phyloP scores from a whole-genome alignment of 2,329 filamentous ascomycete species.

The Trichophyton schoenleinii region DNA sequence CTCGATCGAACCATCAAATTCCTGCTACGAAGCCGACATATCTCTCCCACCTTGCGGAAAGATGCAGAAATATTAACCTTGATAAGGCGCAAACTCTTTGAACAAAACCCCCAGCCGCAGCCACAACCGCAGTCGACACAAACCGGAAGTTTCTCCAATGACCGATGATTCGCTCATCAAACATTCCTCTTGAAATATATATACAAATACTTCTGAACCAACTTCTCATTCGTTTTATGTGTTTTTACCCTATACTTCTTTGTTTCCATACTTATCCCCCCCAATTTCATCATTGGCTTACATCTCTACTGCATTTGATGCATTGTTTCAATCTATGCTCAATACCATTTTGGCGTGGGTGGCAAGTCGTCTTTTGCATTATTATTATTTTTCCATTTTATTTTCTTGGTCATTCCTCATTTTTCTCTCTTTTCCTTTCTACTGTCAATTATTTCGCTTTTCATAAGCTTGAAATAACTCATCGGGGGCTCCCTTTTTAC shows the following conservation, averaged over 20 bases:
- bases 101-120: conserved; percentile 1
- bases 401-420: background rate
- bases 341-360: conserved; percentile 3
- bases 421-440: background rate
- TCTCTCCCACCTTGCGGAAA: conserved; percentile 59
- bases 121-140: background rate
- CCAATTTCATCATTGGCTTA: background rate
- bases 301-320: background rate
- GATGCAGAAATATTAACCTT: conserved; percentile 62
- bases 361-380: background rate
- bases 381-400: too few species aligned
- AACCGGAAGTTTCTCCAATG: conserved; percentile 7
- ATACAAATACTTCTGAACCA: background rate
- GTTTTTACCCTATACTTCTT: background rate
- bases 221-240: background rate
- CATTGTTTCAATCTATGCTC: conserved; percentile 3
- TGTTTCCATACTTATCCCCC: background rate
- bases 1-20: conserved; percentile 66
- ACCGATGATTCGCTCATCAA: background rate
- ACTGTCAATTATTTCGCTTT: background rate
- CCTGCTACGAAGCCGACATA: conserved; percentile 54
- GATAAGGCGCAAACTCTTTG: conserved; percentile 34
- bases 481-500: background rate
- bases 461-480: background rate
- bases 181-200: background rate